Percentiles rank a stretch among this genome's conserved stretches.
Conservation (phyloP, 805 yeast genomes). For the Saccharomycopsis fibuligera region DNA sequence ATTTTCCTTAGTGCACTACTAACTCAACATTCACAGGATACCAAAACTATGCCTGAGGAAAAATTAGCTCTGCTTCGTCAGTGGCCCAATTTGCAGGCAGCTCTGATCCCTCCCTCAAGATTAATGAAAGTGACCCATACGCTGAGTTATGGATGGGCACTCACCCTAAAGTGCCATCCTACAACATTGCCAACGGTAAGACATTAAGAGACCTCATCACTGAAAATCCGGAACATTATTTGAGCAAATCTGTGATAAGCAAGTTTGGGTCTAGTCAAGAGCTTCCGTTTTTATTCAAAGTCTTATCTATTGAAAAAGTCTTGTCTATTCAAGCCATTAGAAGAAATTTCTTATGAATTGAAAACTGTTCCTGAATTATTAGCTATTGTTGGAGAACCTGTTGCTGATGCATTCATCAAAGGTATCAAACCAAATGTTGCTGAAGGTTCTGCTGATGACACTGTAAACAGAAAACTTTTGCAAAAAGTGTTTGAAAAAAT, state of each 20-base stretch:
- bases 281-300: conserved; percentile 90
- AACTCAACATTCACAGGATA: conserved; percentile 35
- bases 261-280: conserved; percentile 67
- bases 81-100: conserved; percentile 82
- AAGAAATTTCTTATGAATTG: conserved; percentile 64
- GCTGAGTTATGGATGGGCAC: conserved; percentile 99
- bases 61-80: conserved; percentile 74
- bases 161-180: conserved; percentile 86
- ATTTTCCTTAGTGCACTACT: neutral
- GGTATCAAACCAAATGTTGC: conserved; percentile 40
- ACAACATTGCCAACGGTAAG: conserved; percentile 45
- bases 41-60: conserved; percentile 86
- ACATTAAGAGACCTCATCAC: conserved; percentile 62
- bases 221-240: conserved; percentile 47
- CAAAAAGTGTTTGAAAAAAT: conserved; percentile 73
- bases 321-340: conserved; percentile 87
- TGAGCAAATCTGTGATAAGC: conserved; percentile 52
- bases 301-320: conserved; percentile 86
- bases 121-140: conserved; percentile 77
- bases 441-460: conserved; percentile 45
- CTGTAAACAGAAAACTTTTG: conserved; percentile 54
- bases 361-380: conserved; percentile 69
- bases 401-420: conserved; percentile 50
- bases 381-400: conserved; percentile 49
- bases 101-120: conserved; percentile 52